phyloP scores from a whole-genome alignment of 2,329 filamentous ascomycete species.

The Ceratocystis cubensis region DNA sequence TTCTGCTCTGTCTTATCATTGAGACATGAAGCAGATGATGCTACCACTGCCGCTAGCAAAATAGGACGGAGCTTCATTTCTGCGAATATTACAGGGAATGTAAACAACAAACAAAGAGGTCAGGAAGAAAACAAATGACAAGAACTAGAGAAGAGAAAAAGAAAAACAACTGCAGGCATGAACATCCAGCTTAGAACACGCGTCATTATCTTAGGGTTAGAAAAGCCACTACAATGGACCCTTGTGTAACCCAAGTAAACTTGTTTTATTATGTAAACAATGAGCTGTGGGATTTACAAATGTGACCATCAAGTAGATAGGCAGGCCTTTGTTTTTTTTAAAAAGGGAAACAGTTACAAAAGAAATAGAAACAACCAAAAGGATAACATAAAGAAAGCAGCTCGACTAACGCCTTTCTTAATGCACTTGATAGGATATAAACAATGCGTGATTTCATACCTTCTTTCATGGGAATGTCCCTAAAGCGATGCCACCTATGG shows the following conservation, averaged over 20 bases:
- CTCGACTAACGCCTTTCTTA: not conserved
- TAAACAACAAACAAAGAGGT: not conserved
- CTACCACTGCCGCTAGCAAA: not conserved
- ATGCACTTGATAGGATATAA: constrained; percentile 4
- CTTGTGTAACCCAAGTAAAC: too few species aligned
- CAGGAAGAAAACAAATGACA: too few species aligned
- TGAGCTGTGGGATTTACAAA: not conserved
- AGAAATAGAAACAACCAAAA: not conserved
- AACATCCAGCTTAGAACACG: too few species aligned
- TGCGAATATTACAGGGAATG: not conserved
- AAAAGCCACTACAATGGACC: too few species aligned
- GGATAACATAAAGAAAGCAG: not conserved
- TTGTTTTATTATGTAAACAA: too few species aligned
- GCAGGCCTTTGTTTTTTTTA: not conserved
- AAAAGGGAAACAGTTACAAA: not conserved
- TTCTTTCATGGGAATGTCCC: not conserved
- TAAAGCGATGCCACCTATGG: too few species aligned
- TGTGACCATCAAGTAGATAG: not conserved
- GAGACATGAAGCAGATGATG: not conserved
- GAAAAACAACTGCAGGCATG: too few species aligned
- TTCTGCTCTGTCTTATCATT: not conserved
- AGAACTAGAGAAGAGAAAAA: too few species aligned
- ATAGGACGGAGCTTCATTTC: not conserved
- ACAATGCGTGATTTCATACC: constrained; percentile 7
- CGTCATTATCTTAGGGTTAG: not conserved